These are phyloP conservation scores for Loxodes magnus DNA, from an alignment of 73 alveolate genomes.

Conservation along the genomic window DNA sequence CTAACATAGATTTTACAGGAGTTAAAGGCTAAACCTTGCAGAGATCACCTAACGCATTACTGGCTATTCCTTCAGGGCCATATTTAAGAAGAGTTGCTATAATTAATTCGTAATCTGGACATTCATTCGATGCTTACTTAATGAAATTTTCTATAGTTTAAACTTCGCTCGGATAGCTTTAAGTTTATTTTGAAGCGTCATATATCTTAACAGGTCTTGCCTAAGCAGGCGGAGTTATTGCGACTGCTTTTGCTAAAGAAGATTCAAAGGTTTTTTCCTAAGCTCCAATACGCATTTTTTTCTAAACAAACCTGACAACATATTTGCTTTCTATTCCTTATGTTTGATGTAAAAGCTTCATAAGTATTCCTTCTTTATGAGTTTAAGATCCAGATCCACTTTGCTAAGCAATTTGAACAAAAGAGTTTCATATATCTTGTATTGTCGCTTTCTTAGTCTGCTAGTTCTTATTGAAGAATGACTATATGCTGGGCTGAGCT, in stretches of 20 bases:
- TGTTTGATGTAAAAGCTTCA: slow-evolving; percentile 69
- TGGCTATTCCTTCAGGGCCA: slow-evolving; percentile 40
- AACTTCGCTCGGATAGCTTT: slow-evolving; percentile 28
- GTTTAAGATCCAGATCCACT: slow-evolving; percentile 71
- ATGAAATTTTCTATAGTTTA: slow-evolving; percentile 55
- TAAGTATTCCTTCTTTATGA: slow-evolving; percentile 61
- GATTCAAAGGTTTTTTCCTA: slow-evolving; percentile 90
- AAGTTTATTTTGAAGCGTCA: slow-evolving; percentile 22
- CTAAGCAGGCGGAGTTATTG: slow-evolving; percentile 39
- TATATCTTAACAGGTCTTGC: slow-evolving; percentile 10
- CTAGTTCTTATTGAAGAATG: slow-evolving; percentile 52
- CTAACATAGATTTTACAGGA: slow-evolving; percentile 97
- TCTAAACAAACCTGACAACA: slow-evolving; percentile 85
- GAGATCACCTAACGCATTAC: slow-evolving; percentile 36
- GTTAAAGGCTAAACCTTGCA: slow-evolving; percentile 88
- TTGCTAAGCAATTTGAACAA: slow-evolving; percentile 36
- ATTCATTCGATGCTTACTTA: slow-evolving; percentile 83
- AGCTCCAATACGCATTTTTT: slow-evolving; percentile 92
- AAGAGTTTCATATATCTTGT: slow-evolving; percentile 24
- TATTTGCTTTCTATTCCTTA: slow-evolving; percentile 82
- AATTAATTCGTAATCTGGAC: slow-evolving; percentile 77
- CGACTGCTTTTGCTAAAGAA: slow-evolving; percentile 83
- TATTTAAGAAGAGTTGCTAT: slow-evolving; percentile 54
- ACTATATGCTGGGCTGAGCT: slow-evolving; percentile 59
- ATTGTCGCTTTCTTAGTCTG: slow-evolving; percentile 37